Evolutionary conservation across 1,139 yeast genomes (phyloP).

Genomic region (Zygosaccharomyces pseudobailii): DNA sequence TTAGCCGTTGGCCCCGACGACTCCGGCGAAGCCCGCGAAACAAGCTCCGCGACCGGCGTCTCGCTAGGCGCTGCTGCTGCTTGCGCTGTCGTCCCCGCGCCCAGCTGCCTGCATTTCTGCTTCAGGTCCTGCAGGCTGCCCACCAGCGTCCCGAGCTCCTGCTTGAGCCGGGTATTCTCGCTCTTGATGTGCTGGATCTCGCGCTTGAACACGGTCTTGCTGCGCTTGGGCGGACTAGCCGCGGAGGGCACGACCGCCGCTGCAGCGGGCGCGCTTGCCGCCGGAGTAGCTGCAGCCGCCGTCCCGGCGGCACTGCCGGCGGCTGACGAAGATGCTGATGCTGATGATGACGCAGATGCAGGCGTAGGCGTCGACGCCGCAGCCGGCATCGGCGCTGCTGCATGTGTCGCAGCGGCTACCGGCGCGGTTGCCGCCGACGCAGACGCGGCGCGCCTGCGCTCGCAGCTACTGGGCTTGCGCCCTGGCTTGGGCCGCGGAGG

Average conservation of each 20-base stretch:
- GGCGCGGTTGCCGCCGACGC: background rate
- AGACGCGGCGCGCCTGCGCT: background rate
- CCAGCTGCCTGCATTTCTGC: conserved; percentile 14
- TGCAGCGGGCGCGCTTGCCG: conserved; percentile 1
- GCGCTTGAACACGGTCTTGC: conserved; percentile 16
- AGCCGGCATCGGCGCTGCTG: background rate
- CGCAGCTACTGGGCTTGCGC: conserved; percentile 29
- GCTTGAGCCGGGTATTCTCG: conserved; percentile 24
- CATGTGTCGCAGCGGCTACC: background rate
- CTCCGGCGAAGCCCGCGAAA: no score
- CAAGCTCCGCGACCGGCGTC: background rate
- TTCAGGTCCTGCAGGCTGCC: conserved; percentile 24
- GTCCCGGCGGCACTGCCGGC: background rate
- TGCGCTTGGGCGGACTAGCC: conserved; percentile 8
- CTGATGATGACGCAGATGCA: background rate
- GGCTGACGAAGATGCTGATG: background rate
- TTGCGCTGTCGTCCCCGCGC: background rate
- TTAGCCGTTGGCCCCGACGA: no score
- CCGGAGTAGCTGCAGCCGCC: background rate
- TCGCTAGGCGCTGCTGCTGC: background rate
- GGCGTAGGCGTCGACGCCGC: background rate
- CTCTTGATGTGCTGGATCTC: conserved; percentile 22
- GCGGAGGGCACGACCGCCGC: background rate
- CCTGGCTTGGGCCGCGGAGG: conserved; percentile 54
- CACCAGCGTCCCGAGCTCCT: conserved; percentile 23